Evolutionary conservation across 208 protist genomes (phyloP), one percentile per base, ranked within the genome.

Genomic region (Crithidia acanthocephali): DNA sequence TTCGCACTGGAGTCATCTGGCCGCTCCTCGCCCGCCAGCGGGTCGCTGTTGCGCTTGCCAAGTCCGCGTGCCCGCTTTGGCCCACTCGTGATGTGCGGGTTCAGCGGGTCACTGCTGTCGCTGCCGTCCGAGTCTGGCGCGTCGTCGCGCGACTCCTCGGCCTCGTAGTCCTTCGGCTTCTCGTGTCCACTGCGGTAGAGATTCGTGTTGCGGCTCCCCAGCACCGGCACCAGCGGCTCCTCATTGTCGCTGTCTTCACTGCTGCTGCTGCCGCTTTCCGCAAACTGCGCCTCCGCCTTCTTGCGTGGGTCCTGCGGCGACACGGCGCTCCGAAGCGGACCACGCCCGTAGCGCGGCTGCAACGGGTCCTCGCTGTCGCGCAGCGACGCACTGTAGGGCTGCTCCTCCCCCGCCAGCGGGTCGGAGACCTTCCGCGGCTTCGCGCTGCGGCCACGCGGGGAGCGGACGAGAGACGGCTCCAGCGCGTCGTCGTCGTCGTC

Each of bases 21-120:
- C 3, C 59, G 44, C 28, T 65, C 59, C 44, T 65, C 59, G 23
- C 18, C 59, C 6, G 70, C 72, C 35, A 67, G 52, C 16, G 69
- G 68, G 22, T 73, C 67, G 42, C 35, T 66, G 37, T 16, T 62
- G 25, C 51, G 27, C 15, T 27, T 48, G 8, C 45, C 37, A 8
- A 65, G 2, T 2, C 61, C 68, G n/a, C 47, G 27, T 20, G 62
- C 50, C 11, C 62, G 50, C 32, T 70, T 69, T 2, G 47, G 50
- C 10, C 28, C 44, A 22, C 56, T 63, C 6, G 40, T 42, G 59
- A 69, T 18, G 7, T 28, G 40, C 44, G 59, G 59, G 6, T 27
- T 35, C 18, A 65, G 35, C 44, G 28, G 18, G 22, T 53, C 45
- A 28, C 45, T 65, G 5, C 2, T 35, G 28, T 53, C 45, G 28